phyloP scores from a whole-genome alignment of 108 stramenopile genomes.

The Pseudonitzschia multiseries region DNA sequence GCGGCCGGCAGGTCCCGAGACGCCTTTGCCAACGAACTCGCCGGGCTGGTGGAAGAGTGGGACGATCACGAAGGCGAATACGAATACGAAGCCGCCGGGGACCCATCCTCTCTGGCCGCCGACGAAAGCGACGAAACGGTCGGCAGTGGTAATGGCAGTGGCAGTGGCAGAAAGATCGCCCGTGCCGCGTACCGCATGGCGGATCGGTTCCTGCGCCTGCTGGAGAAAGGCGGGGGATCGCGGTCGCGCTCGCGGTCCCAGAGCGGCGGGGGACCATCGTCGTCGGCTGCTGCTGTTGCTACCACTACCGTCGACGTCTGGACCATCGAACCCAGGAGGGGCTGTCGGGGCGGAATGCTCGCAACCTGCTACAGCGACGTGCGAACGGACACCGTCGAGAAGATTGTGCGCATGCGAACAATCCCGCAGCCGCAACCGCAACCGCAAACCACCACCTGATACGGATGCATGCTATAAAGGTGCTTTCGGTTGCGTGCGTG shows the following conservation, averaged over 20 bases:
- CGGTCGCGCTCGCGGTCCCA: too few species aligned
- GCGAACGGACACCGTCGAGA: conserved; percentile 6
- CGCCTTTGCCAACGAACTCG: conserved; percentile 11
- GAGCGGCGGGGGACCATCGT: too few species aligned
- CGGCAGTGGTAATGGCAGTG: too few species aligned
- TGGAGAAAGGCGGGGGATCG: background rate
- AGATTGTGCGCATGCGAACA: too few species aligned
- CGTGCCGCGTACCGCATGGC: background rate
- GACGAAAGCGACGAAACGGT: too few species aligned
- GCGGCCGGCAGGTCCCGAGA: conserved; percentile 11
- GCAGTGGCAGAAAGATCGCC: background rate
- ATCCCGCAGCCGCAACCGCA: too few species aligned
- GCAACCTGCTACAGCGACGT: conserved; percentile 26
- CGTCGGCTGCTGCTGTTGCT: background rate
- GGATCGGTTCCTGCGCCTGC: background rate
- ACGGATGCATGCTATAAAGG: too few species aligned
- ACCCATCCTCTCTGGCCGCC: too few species aligned
- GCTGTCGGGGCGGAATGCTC: conserved; percentile 26
- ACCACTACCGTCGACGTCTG: conserved; percentile 35
- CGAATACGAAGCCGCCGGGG: too few species aligned
- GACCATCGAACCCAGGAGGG: conserved; percentile 22
- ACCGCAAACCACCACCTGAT: too few species aligned
- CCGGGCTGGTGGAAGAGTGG: background rate
- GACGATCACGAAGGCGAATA: too few species aligned
- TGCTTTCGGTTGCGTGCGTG: too few species aligned